Percentiles rank a stretch among this genome's conserved stretches.
phyloP scores from a whole-genome alignment of 805 yeast species.

The Ogataea paradorogensis region DNA sequence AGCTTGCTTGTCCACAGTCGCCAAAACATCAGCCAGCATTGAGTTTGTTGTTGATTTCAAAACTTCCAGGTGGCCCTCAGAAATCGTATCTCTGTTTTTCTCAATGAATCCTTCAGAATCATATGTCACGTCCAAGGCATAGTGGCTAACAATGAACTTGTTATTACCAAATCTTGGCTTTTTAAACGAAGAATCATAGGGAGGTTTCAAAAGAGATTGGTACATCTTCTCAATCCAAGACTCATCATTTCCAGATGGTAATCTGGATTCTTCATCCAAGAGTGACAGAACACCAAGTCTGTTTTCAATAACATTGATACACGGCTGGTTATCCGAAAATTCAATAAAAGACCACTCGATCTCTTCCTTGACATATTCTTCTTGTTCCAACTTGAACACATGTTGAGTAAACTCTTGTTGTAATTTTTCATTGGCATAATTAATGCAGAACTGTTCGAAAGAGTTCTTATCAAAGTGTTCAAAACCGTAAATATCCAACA shows the following conservation, averaged over 20 bases:
- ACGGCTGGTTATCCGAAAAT: conserved; percentile 94
- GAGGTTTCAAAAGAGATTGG: conserved; percentile 76
- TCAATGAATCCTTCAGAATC: conserved; percentile 94
- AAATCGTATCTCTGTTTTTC: conserved; percentile 95
- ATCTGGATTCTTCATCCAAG: conserved; percentile 90
- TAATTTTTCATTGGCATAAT: conserved; percentile 93
- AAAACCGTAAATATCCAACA: conserved; percentile 94
- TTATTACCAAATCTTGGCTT: conserved; percentile 94
- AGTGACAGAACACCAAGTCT: conserved; percentile 83
- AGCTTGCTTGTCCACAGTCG: conserved; percentile 58
- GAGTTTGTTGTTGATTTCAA: conserved; percentile 66
- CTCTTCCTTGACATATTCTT: conserved; percentile 86
- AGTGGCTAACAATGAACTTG: conserved; percentile 86
- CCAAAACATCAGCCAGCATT: conserved; percentile 61
- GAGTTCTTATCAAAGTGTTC: conserved; percentile 94
- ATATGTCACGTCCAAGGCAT: conserved; percentile 90
- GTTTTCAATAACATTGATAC: conserved; percentile 87
- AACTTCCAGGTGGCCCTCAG: conserved; percentile 90
- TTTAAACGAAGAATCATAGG: conserved; percentile 73
- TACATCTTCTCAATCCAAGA: conserved; percentile 90
- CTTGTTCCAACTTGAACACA: conserved; percentile 95
- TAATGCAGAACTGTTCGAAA: conserved; percentile 96
- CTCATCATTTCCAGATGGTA: conserved; percentile 91
- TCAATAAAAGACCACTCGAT: conserved; percentile 97
- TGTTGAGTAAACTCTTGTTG: conserved; percentile 98